A percentile compares a stretch with the other conserved stretches of the same genome.
Conservation (phyloP, 495 filamentous ascomycete species). For the Lindgomyces ingoldianus region DNA sequence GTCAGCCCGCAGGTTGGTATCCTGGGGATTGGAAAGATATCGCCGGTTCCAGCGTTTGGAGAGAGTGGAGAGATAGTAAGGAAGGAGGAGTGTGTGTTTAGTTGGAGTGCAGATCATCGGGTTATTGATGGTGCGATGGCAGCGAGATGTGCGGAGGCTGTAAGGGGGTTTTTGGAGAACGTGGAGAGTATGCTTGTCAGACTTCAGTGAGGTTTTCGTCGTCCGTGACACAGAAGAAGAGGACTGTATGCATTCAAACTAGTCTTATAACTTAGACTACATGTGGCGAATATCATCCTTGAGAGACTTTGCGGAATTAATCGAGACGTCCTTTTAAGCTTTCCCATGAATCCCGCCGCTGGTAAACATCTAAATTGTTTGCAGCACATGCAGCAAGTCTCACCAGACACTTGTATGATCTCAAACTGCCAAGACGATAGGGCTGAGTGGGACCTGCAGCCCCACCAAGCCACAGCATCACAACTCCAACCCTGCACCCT, state of each 20-base stretch:
- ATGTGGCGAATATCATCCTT: not conserved
- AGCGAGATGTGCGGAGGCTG: slow-evolving; percentile 81
- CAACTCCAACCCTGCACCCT: not conserved
- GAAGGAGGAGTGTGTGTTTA: slow-evolving; percentile 77
- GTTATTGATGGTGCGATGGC: slow-evolving; percentile 93
- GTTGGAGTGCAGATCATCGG: slow-evolving; percentile 96
- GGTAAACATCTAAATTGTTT: no score
- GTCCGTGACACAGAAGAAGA: no score
- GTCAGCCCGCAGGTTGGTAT: slow-evolving; percentile 88
- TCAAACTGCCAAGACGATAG: not conserved
- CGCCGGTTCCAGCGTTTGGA: slow-evolving; percentile 69
- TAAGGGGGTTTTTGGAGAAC: slow-evolving; percentile 75
- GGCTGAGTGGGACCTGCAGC: not conserved
- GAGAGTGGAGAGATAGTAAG: slow-evolving; percentile 57
- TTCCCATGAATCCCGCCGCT: no score
- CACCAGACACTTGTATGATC: not conserved
- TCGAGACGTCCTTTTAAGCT: no score
- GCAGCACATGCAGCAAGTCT: no score
- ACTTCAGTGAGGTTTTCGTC: not conserved
- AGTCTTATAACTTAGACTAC: no score
- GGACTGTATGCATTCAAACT: no score
- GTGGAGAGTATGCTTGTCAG: slow-evolving; percentile 76
- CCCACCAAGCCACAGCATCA: not conserved
- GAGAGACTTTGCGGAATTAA: no score
- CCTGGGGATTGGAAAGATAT: slow-evolving; percentile 80